Conservation (phyloP, 2,329 filamentous ascomycete species). For the Sphaerostilbella broomeana region DNA sequence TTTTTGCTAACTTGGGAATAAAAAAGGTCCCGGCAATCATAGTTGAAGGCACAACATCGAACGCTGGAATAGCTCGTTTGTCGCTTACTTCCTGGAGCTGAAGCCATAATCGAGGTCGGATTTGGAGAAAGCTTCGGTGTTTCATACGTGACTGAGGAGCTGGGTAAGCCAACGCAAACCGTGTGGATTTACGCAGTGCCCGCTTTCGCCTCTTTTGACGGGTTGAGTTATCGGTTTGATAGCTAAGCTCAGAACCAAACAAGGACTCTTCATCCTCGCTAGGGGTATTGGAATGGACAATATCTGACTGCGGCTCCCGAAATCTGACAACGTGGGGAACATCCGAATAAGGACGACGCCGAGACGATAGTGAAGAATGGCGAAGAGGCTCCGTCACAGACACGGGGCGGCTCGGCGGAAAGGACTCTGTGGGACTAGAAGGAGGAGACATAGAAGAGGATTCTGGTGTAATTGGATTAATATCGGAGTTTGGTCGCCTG, state of each 20-base stretch:
- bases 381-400: slow-evolving; percentile 5
- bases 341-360: slow-evolving; percentile 31
- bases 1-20: slow-evolving; percentile 51
- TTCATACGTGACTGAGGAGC: slow-evolving; percentile 51
- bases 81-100: slow-evolving; percentile 64
- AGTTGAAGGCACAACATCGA: slow-evolving; percentile 69
- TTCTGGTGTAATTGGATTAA: slow-evolving; percentile 18
- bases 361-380: slow-evolving; percentile 13
- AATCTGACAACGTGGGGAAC: slow-evolving; percentile 41
- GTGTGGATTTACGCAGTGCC: slow-evolving; percentile 49
- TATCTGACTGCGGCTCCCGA: slow-evolving; percentile 28
- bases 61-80: slow-evolving; percentile 57
- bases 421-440: not conserved
- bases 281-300: slow-evolving; percentile 22
- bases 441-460: not conserved
- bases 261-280: slow-evolving; percentile 45
- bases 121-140: slow-evolving; percentile 59
- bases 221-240: slow-evolving; percentile 35
- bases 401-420: slow-evolving; percentile 1
- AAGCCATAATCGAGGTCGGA: slow-evolving; percentile 61
- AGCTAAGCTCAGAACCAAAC: slow-evolving; percentile 38
- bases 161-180: slow-evolving; percentile 62
- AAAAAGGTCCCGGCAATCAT: slow-evolving; percentile 49
- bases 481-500: slow-evolving; percentile 29
- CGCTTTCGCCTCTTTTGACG: slow-evolving; percentile 38